Conservation (phyloP, 108 stramenopile genomes). For the Cyclotella sp. region DNA sequence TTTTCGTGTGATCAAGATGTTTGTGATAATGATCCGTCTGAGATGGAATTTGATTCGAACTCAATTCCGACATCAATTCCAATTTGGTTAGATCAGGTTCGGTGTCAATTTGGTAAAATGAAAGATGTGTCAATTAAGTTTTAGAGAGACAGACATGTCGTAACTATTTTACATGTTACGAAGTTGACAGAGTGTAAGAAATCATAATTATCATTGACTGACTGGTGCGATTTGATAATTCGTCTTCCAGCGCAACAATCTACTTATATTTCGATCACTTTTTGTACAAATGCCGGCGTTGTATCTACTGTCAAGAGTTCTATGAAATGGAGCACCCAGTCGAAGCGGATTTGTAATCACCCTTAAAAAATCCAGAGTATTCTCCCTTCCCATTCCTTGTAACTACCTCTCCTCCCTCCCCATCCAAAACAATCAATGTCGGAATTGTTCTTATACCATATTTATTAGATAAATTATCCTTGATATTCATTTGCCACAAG, state of each 20-base stretch:
- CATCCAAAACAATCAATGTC: slow-evolving; percentile 79
- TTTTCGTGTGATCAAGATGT: slow-evolving; percentile 12
- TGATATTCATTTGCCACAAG: slow-evolving; percentile 33
- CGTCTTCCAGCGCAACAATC: no score
- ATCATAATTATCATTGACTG: no score
- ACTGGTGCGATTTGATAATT: no score
- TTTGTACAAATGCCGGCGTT: not conserved
- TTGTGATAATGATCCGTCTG: not conserved
- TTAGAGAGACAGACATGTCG: slow-evolving; percentile 2
- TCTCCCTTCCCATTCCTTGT: slow-evolving; percentile 41
- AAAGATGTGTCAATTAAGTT: slow-evolving; percentile 21
- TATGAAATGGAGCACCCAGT: slow-evolving; percentile 35
- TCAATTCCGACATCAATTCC: slow-evolving; percentile 35
- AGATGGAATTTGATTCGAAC: not conserved
- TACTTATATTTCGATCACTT: not conserved
- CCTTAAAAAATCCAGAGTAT: slow-evolving; percentile 44
- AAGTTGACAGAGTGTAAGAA: no score
- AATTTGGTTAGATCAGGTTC: slow-evolving; percentile 22
- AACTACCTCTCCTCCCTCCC: slow-evolving; percentile 51
- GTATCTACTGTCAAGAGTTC: not conserved
- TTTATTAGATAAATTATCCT: slow-evolving; percentile 38
- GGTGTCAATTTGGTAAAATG: slow-evolving; percentile 39
- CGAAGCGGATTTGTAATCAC: slow-evolving; percentile 24
- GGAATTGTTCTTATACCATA: slow-evolving; percentile 78
- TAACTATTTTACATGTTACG: no score